phyloP scores from a whole-genome alignment of 441 rosid genomes.

The Aleurites moluccanus region DNA sequence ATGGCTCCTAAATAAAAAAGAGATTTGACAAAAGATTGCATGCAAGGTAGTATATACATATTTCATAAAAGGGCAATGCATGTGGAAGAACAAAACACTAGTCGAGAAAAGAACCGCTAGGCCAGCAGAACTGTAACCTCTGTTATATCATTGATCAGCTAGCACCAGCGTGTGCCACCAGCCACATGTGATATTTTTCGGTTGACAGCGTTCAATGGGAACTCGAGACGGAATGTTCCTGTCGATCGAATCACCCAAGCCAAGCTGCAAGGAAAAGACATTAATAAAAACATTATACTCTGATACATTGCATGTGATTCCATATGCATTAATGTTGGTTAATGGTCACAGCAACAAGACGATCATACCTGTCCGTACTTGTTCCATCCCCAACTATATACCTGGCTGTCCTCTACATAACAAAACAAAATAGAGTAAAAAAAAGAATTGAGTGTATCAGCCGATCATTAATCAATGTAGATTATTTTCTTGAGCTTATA shows the following conservation, averaged over 20 bases:
- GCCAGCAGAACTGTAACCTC: slow-evolving; percentile 23
- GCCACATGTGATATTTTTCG: slow-evolving; percentile 56
- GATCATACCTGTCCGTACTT: slow-evolving; percentile 69
- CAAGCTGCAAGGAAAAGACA: slow-evolving; percentile 43
- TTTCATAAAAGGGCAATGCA: too few relatives aligned
- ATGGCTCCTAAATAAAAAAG: slow-evolving; percentile 12
- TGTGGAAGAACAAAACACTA: neutral
- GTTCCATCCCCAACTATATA: slow-evolving; percentile 89
- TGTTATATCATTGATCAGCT: slow-evolving; percentile 26
- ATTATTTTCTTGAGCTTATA: neutral
- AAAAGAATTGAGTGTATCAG: neutral
- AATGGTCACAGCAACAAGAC: too few relatives aligned
- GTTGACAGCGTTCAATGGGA: slow-evolving; percentile 39
- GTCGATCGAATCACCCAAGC: slow-evolving; percentile 64
- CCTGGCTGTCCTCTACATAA: slow-evolving; percentile 51
- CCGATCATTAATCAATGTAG: neutral
- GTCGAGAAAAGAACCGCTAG: neutral
- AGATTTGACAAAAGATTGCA: neutral
- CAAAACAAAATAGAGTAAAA: neutral
- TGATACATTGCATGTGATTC: too few relatives aligned
- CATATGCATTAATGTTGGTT: too few relatives aligned
- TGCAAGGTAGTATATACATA: neutral
- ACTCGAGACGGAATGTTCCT: slow-evolving; percentile 58
- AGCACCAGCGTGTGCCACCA: slow-evolving; percentile 80
- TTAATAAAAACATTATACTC: neutral